Evolutionary conservation across 176 grass and related monocot species (phyloP).

Genomic region (Olyra latifolia): DNA sequence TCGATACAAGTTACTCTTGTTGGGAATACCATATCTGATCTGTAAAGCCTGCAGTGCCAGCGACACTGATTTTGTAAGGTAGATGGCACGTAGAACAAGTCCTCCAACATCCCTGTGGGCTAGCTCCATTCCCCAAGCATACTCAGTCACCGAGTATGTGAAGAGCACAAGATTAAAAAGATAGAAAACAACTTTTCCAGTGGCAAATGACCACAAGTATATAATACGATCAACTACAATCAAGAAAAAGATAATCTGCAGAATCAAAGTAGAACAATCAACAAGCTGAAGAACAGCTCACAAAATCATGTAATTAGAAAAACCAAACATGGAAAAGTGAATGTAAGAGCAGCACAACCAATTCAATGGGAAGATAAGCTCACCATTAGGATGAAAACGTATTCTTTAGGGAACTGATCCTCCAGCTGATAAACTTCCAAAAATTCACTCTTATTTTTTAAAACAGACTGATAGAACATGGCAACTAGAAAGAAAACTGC

Average conservation of each 20-base stretch:
- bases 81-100: slow-evolving; percentile 86
- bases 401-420: slow-evolving; percentile 98
- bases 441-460: slow-evolving; percentile 92
- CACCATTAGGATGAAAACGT: slow-evolving; percentile 97
- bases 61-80: slow-evolving; percentile 92
- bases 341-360: slow-evolving; percentile 23
- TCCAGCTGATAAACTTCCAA: slow-evolving; percentile 94
- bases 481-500: slow-evolving; percentile 90
- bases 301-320: slow-evolving; percentile 30
- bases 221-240: slow-evolving; percentile 98
- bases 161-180: slow-evolving; percentile 97
- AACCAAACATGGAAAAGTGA: slow-evolving; percentile 20
- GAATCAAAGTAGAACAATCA: slow-evolving; percentile 31
- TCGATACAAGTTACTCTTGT: slow-evolving; percentile 90
- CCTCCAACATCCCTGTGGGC: slow-evolving; percentile 76
- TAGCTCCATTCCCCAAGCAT: slow-evolving; percentile 89
- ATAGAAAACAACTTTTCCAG: slow-evolving; percentile 90
- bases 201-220: slow-evolving; percentile 94
- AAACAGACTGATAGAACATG: slow-evolving; percentile 93
- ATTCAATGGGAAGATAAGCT: slow-evolving; percentile 22
- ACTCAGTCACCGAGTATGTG: slow-evolving; percentile 94
- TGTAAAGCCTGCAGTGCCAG: slow-evolving; percentile 86
- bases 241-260: slow-evolving; percentile 95
- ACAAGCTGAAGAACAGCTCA: neutral
- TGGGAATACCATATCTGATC: slow-evolving; percentile 92